A percentile compares a stretch with the other conserved stretches of the same genome.
Conservation (phyloP, 2,329 filamentous ascomycete genomes). For the Aspergillus nomiae region DNA sequence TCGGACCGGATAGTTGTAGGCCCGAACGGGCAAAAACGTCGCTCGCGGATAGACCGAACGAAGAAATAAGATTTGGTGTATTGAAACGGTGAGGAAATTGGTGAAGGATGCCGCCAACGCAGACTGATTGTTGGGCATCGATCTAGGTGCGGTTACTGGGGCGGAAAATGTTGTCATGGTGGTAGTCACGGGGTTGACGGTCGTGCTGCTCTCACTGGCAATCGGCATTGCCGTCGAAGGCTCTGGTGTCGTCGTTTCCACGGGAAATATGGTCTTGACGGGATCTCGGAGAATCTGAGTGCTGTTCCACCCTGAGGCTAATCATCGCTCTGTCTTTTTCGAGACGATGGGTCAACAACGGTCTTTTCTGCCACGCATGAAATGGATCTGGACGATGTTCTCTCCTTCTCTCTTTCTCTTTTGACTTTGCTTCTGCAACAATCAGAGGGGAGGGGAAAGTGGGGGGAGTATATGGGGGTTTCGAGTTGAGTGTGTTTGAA, state of each 20-base stretch:
- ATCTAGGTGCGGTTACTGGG: constrained; percentile 43
- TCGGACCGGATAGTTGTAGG: constrained; percentile 81
- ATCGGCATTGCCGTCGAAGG: constrained; percentile 42
- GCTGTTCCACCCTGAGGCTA: constrained; percentile 46
- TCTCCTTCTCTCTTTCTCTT: constrained; percentile 1
- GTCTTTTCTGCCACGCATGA: constrained; percentile 10
- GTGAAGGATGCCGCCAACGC: constrained; percentile 70
- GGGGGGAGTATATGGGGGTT: not conserved
- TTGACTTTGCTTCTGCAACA: constrained; percentile 1
- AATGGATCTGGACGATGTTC: constrained; percentile 2
- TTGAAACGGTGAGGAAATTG: constrained; percentile 77
- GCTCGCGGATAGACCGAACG: constrained; percentile 74
- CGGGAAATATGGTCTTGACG: constrained; percentile 37
- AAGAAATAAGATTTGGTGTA: constrained; percentile 85
- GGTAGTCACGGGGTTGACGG: constrained; percentile 31
- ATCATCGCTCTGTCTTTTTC: constrained; percentile 46
- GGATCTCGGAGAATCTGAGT: constrained; percentile 43
- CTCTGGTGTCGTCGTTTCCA: constrained; percentile 35
- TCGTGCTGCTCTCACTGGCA: constrained; percentile 46
- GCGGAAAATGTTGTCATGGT: constrained; percentile 44
- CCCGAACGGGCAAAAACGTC: constrained; percentile 77
- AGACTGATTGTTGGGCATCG: constrained; percentile 53
- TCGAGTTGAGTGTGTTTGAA: not conserved
- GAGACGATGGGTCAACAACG: constrained; percentile 30
- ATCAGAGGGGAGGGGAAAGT: constrained; percentile 1